Percentiles rank a stretch among this genome's conserved stretches.
Evolutionary conservation across 1,284 basidiomycete species (phyloP).

Genomic region (Marasmius tenuissimus): DNA sequence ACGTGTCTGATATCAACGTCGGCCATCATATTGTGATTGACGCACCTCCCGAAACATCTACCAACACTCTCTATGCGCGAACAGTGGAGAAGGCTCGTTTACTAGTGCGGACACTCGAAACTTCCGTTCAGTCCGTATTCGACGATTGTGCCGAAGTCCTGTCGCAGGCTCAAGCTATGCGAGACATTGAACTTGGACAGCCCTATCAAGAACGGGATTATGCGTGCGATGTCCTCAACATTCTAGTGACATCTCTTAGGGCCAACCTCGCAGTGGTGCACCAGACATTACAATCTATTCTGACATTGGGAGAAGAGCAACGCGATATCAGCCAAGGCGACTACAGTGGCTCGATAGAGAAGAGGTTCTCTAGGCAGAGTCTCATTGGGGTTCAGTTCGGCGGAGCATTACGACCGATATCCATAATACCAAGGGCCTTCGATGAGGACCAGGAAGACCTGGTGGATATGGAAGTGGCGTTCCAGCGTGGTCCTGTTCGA

Average conservation of each 20-base stretch:
- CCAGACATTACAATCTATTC: constrained; percentile 59
- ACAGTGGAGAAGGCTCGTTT: constrained; percentile 64
- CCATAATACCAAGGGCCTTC: constrained; percentile 21
- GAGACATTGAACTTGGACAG: constrained; percentile 34
- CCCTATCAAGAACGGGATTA: constrained; percentile 35
- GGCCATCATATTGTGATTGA: constrained; percentile 79
- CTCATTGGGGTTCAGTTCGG: constrained; percentile 51
- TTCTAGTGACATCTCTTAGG: constrained; percentile 48
- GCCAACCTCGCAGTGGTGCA: constrained; percentile 55
- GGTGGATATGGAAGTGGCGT: constrained; percentile 61
- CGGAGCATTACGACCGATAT: constrained; percentile 33
- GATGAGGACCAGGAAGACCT: constrained; percentile 51
- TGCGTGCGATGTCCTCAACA: constrained; percentile 47
- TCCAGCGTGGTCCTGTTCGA: constrained; percentile 27
- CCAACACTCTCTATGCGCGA: constrained; percentile 53
- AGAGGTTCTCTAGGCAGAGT: constrained; percentile 69
- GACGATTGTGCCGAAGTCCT: constrained; percentile 66
- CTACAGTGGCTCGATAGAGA: constrained; percentile 71
- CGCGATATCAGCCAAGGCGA: constrained; percentile 64
- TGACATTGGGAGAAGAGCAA: constrained; percentile 68
- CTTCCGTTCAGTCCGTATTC: constrained; percentile 65
- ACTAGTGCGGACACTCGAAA: constrained; percentile 70
- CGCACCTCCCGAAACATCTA: constrained; percentile 44
- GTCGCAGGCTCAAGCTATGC: constrained; percentile 52
- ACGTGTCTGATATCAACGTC: constrained; percentile 69